These are phyloP conservation scores for Cylindrodendrum hubeiense DNA, from an alignment of 2,329 filamentous ascomycete genomes.

Conservation along the genomic window DNA sequence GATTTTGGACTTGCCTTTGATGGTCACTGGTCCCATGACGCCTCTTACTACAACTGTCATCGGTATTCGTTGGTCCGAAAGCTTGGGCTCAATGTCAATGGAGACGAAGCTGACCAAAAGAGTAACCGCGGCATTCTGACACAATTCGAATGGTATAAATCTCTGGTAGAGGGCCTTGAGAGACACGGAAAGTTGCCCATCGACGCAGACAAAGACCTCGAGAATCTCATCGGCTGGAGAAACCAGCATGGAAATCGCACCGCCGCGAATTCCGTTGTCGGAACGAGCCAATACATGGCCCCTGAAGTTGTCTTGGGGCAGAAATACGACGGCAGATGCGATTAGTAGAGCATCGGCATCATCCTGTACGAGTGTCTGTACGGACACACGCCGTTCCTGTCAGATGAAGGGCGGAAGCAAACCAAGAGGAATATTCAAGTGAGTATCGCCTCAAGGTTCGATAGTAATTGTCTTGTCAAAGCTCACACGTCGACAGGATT, in stretches of 20 bases:
- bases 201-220: constrained; percentile 45
- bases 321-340: constrained; percentile 90
- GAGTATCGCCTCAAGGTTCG: constrained; percentile 46
- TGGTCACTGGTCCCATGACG: constrained; percentile 93
- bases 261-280: constrained; percentile 87
- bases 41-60: constrained; percentile 86
- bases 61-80: constrained; percentile 83
- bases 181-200: constrained; percentile 49
- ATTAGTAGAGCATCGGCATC: constrained; percentile 97
- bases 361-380: constrained; percentile 96
- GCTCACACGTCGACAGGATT: constrained; percentile 66
- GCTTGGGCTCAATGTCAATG: constrained; percentile 78
- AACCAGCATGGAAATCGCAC: constrained; percentile 76
- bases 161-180: constrained; percentile 47
- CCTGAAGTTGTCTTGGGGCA: constrained; percentile 89
- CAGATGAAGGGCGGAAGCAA: constrained; percentile 79
- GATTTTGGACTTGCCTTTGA: constrained; percentile 97
- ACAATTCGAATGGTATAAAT: constrained; percentile 49
- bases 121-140: constrained; percentile 57
- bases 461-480: not conserved
- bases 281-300: constrained; percentile 98
- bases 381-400: constrained; percentile 89
- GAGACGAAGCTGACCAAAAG: constrained; percentile 78
- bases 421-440: constrained; percentile 90
- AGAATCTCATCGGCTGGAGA: constrained; percentile 74